Percentiles rank a stretch among this genome's conserved stretches.
Conservation (phyloP, 2,329 filamentous ascomycete genomes). For the Talaromyces marneffei region DNA sequence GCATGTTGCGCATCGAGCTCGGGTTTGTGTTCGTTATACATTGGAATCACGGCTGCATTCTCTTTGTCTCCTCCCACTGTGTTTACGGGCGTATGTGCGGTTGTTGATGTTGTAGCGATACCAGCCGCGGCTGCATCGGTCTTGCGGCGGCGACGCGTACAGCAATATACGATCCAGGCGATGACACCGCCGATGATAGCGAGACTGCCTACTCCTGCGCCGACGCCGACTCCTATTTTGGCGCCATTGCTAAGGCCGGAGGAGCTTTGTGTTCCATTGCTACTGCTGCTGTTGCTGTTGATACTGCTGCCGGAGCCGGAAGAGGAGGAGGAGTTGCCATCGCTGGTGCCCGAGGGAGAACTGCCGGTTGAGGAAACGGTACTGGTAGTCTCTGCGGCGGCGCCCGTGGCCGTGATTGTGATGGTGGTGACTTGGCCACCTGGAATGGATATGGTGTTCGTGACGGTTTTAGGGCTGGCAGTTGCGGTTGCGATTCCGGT, state of each 20-base stretch:
- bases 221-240: slow-evolving; percentile 12
- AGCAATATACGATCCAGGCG: neutral
- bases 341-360: neutral
- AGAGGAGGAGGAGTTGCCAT: neutral
- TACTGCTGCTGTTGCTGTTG: neutral
- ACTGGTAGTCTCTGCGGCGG: neutral
- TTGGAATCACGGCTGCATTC: neutral
- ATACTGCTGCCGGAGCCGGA: neutral
- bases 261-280: neutral
- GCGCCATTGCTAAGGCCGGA: slow-evolving; percentile 7
- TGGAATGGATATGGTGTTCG: slow-evolving; percentile 1
- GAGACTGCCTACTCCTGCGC: slow-evolving; percentile 7
- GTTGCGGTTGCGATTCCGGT: neutral
- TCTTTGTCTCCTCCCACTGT: neutral
- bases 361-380: neutral
- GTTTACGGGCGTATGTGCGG: neutral
- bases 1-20: slow-evolving; percentile 9
- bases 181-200: neutral
- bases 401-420: slow-evolving; percentile 1
- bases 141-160: neutral
- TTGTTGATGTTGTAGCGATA: neutral
- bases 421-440: neutral
- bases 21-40: slow-evolving; percentile 2
- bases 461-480: neutral
- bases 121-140: neutral